These are phyloP conservation scores for Aureobasidium sp. DNA, from an alignment of 2,329 filamentous ascomycete species.

Conservation along the genomic window DNA sequence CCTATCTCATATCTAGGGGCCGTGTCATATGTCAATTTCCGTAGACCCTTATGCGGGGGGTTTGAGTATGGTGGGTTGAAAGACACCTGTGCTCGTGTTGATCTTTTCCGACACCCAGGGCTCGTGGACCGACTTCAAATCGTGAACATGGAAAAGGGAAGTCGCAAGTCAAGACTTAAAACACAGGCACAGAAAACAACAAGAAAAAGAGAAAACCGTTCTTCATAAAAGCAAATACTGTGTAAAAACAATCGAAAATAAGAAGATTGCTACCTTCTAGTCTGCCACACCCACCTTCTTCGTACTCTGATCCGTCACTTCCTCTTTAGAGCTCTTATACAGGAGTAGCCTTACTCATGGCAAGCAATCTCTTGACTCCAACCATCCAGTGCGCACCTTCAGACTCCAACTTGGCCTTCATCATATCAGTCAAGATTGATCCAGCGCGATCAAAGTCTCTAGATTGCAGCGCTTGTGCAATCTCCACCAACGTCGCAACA, in stretches of 20 bases:
- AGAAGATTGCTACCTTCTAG: background rate
- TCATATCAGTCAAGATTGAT: constrained; percentile 36
- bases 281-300: background rate
- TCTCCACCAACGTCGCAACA: constrained; percentile 54
- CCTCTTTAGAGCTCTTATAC: background rate
- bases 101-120: no score
- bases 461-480: constrained; percentile 35
- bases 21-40: background rate
- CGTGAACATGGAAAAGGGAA: no score
- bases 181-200: no score
- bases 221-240: background rate
- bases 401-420: constrained; percentile 37
- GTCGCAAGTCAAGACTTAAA: no score
- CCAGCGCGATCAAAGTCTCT: constrained; percentile 38
- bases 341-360: constrained; percentile 30
- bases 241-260: background rate
- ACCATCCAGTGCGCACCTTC: constrained; percentile 44
- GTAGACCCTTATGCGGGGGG: background rate
- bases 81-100: background rate
- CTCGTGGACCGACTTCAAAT: no score
- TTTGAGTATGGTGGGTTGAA: background rate
- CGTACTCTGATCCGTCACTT: no score
- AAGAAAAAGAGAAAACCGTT: no score
- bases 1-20: background rate
- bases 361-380: constrained; percentile 29